Evolutionary conservation across 352 stramenopile genomes (phyloP).

Genomic region (Peronospora tabacina): DNA sequence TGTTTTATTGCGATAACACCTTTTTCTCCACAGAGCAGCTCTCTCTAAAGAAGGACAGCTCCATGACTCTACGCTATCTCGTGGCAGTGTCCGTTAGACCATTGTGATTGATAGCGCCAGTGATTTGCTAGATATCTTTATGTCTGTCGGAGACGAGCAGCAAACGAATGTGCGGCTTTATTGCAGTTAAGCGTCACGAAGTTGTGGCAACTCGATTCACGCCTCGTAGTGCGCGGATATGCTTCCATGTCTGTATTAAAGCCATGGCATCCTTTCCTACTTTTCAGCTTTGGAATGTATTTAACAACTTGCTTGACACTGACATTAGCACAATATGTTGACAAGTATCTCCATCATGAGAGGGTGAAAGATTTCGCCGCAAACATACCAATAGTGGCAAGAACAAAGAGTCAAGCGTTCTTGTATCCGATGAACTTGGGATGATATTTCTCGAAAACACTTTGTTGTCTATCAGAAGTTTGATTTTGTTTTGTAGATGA

Average conservation of each 20-base stretch:
- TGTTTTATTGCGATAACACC: no score
- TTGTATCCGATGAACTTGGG: neutral
- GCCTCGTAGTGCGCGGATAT: constrained; percentile 39
- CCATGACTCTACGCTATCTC: neutral
- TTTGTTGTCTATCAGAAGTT: neutral
- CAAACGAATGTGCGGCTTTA: constrained; percentile 60
- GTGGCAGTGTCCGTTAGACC: constrained; percentile 58
- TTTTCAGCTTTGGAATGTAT: constrained; percentile 77
- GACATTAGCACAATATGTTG: constrained; percentile 30
- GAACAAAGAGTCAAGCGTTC: neutral
- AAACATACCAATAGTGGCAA: neutral
- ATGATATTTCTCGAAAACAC: neutral
- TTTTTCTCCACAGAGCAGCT: neutral
- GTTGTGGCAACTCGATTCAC: constrained; percentile 76
- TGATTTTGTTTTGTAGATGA: constrained; percentile 23
- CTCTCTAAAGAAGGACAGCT: neutral
- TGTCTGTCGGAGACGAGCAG: constrained; percentile 54
- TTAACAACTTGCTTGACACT: constrained; percentile 50
- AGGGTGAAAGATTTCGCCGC: neutral
- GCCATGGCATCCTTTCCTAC: constrained; percentile 83
- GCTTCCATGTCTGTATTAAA: constrained; percentile 30
- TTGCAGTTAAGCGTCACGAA: constrained; percentile 70
- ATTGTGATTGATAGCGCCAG: constrained; percentile 80
- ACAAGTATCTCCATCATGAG: constrained; percentile 40
- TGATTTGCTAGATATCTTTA: constrained; percentile 86